Conservation (phyloP, 768 basidiomycete species). For the Leucogyrophana mollusca region DNA sequence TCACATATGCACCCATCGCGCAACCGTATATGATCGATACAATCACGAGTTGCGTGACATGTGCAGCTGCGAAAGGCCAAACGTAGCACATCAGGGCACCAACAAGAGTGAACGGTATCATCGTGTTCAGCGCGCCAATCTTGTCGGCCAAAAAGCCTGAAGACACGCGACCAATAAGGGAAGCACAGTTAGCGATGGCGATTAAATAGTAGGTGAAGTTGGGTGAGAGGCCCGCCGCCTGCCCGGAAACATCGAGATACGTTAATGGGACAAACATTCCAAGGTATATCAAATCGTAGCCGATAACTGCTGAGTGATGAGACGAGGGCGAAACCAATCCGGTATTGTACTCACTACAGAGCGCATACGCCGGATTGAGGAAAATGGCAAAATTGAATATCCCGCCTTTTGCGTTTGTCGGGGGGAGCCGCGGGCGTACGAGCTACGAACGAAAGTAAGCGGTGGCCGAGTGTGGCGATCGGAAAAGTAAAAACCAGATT, state of each 20-base stretch:
- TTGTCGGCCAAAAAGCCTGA: constrained; percentile 9
- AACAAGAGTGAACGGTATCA: constrained; percentile 38
- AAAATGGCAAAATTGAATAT: constrained; percentile 51
- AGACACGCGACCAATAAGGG: constrained; percentile 8
- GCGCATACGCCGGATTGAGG: constrained; percentile 20
- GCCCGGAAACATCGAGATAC: constrained; percentile 7
- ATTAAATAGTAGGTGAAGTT: constrained; percentile 9
- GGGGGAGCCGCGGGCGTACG: constrained; percentile 45
- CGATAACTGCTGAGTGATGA: constrained; percentile 1
- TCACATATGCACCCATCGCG: constrained; percentile 8
- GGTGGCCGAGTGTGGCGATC: too few species aligned
- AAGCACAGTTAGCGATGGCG: constrained; percentile 8
- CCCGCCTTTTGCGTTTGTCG: constrained; percentile 48
- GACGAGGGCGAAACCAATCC: neutral
- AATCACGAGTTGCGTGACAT: constrained; percentile 28
- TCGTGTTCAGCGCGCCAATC: constrained; percentile 38
- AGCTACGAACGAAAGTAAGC: constrained; percentile 10
- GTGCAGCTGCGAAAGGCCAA: constrained; percentile 41
- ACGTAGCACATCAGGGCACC: constrained; percentile 40
- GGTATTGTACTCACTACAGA: neutral
- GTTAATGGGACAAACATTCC: constrained; percentile 9
- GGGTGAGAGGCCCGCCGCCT: constrained; percentile 7
- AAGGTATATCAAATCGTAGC: constrained; percentile 6
- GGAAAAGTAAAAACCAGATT: constrained; percentile 40
- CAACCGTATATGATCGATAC: constrained; percentile 39